Conservation (phyloP, 2,329 filamentous ascomycete genomes). For the Arthrinium phaeospermum region DNA sequence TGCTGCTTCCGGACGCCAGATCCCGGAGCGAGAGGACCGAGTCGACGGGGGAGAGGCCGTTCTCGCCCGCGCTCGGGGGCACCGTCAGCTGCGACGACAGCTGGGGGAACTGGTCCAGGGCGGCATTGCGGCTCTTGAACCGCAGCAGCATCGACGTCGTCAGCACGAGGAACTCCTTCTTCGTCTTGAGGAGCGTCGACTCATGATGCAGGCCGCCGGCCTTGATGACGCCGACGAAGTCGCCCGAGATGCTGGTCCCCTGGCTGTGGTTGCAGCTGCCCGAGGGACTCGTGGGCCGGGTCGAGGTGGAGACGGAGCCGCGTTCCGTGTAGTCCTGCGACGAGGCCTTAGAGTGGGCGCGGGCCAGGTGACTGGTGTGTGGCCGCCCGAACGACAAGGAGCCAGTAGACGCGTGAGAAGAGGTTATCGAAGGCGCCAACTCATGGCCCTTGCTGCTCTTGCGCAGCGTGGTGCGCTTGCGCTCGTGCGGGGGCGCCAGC, state of each 20-base stretch:
- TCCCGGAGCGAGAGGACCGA: constrained; percentile 34
- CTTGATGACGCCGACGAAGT: constrained; percentile 42
- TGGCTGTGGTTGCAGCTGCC: constrained; percentile 35
- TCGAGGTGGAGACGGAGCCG: constrained; percentile 39
- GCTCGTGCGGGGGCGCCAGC: constrained; percentile 25
- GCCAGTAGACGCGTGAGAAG: neutral
- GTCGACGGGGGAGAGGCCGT: constrained; percentile 40
- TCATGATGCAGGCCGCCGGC: constrained; percentile 57
- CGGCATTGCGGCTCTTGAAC: constrained; percentile 54
- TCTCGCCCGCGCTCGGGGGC: constrained; percentile 38
- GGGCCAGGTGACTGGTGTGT: constrained; percentile 30
- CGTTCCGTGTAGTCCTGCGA: constrained; percentile 35
- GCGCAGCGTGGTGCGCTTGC: constrained; percentile 32
- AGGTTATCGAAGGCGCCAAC: constrained; percentile 23
- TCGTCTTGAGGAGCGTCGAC: constrained; percentile 53
- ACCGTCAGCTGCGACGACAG: constrained; percentile 43
- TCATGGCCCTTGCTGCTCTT: constrained; percentile 30
- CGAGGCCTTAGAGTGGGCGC: constrained; percentile 38
- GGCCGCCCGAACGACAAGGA: neutral
- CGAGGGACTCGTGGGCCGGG: constrained; percentile 38
- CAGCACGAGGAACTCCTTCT: constrained; percentile 57
- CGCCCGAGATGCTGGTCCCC: constrained; percentile 37
- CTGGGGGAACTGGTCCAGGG: constrained; percentile 53
- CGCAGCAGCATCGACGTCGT: constrained; percentile 57
- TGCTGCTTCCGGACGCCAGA: constrained; percentile 15